Percentiles rank a stretch among this genome's conserved stretches.
Evolutionary conservation across 1,139 yeast genomes (phyloP).

Genomic region (Blastobotrys petasosporus): DNA sequence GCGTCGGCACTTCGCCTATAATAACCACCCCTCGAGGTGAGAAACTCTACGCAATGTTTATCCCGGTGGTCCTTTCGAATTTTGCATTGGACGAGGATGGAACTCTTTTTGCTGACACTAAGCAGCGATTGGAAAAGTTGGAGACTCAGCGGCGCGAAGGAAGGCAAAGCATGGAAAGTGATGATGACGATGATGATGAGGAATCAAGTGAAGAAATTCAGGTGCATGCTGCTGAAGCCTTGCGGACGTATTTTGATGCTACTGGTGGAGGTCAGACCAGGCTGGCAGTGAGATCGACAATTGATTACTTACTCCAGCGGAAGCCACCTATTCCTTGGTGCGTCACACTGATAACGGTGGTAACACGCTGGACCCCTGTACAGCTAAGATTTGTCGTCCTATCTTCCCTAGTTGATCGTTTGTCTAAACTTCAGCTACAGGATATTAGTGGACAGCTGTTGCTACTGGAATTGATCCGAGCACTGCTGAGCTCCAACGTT

Average conservation of each 20-base stretch:
- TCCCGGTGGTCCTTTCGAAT: slow-evolving; percentile 39
- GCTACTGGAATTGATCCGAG: slow-evolving; percentile 52
- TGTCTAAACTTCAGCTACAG: slow-evolving; percentile 28
- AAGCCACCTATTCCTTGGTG: slow-evolving; percentile 43
- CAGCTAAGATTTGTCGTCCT: slow-evolving; percentile 74
- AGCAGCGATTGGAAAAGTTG: slow-evolving; percentile 8
- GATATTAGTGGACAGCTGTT: slow-evolving; percentile 41
- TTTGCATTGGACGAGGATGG: slow-evolving; percentile 18
- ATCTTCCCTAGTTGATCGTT: slow-evolving; percentile 37
- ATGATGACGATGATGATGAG: slow-evolving; percentile 8
- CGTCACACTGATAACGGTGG: slow-evolving; percentile 51
- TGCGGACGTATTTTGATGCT: slow-evolving; percentile 38
- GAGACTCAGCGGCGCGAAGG: slow-evolving; percentile 8
- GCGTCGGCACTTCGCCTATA: slow-evolving; percentile 43
- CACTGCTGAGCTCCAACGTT: slow-evolving; percentile 68
- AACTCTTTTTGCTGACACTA: slow-evolving; percentile 8
- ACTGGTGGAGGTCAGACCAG: slow-evolving; percentile 35
- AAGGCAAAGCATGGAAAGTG: neutral
- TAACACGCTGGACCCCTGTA: slow-evolving; percentile 76
- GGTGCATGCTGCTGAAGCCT: slow-evolving; percentile 26
- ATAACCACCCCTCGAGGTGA: slow-evolving; percentile 38
- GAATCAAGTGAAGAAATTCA: slow-evolving; percentile 14
- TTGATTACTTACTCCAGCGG: slow-evolving; percentile 29
- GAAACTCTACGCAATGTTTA: slow-evolving; percentile 37
- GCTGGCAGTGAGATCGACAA: slow-evolving; percentile 32